Evolutionary conservation across 441 rosid species (phyloP).

Genomic region (Arabidopsis hybrid): DNA sequence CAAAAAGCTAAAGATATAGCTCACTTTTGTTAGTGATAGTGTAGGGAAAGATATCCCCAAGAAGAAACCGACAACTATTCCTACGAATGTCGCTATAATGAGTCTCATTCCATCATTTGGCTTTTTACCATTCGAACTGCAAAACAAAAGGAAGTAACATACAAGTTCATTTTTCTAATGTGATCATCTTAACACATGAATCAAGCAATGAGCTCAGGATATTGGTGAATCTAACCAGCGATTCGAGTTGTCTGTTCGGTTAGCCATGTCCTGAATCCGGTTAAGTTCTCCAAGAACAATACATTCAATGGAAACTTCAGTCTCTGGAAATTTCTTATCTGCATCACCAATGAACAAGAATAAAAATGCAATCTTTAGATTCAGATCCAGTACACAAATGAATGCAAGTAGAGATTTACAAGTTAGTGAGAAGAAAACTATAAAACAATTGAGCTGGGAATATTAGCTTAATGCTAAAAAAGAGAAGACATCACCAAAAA

Average conservation of each 20-base stretch:
- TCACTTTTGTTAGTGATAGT: slow-evolving; percentile 75
- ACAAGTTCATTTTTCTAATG: neutral
- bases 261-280: slow-evolving; percentile 46
- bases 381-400: slow-evolving; percentile 37
- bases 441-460: neutral
- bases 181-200: slow-evolving; percentile 11
- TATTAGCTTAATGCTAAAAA: slow-evolving; percentile 28
- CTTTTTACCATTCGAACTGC: slow-evolving; percentile 68
- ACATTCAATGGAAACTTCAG: slow-evolving; percentile 22
- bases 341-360: slow-evolving; percentile 20
- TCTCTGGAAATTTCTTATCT: slow-evolving; percentile 27
- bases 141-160: slow-evolving; percentile 38
- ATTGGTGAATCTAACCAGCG: slow-evolving; percentile 60
- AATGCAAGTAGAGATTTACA: slow-evolving; percentile 9
- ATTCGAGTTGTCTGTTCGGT: slow-evolving; percentile 62
- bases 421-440: neutral
- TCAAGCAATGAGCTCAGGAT: slow-evolving; percentile 22
- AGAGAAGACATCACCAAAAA: slow-evolving; percentile 26
- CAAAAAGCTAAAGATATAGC: slow-evolving; percentile 26
- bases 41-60: slow-evolving; percentile 84
- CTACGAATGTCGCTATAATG: slow-evolving; percentile 72
- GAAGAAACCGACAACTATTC: slow-evolving; percentile 81
- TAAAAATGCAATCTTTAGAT: neutral
- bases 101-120: slow-evolving; percentile 79
- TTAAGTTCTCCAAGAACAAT: slow-evolving; percentile 31